Percentiles rank a stretch among this genome's conserved stretches.
phyloP scores from a whole-genome alignment of 2,329 filamentous ascomycete genomes.

The Emmonsiellopsis sp. region DNA sequence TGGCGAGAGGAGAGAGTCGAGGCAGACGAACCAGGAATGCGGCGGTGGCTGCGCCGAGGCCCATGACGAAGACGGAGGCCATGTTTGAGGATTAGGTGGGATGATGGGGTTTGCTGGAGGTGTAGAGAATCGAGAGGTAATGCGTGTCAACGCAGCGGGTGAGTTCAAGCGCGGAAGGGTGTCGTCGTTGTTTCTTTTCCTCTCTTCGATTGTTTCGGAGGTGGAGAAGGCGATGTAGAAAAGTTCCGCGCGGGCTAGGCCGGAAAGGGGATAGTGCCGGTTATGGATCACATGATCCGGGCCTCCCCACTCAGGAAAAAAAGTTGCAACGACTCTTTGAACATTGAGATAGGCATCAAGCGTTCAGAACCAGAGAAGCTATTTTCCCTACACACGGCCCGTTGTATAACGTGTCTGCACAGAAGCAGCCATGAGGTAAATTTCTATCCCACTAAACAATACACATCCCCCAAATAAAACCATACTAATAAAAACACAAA shows the following conservation, averaged over 20 bases:
- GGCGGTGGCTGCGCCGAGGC: constrained; percentile 42
- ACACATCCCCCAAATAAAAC: background rate
- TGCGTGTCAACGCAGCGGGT: background rate
- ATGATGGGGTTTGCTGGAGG: background rate
- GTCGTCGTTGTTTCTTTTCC: background rate
- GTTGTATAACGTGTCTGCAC: background rate
- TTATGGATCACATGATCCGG: background rate
- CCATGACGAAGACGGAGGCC: constrained; percentile 34
- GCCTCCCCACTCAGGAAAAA: background rate
- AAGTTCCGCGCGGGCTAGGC: background rate
- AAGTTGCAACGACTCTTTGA: background rate
- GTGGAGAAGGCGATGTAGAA: background rate
- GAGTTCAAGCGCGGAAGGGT: background rate
- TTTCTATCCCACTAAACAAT: no score
- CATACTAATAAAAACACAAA: constrained; percentile 1
- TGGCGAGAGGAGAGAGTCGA: background rate
- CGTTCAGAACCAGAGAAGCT: background rate
- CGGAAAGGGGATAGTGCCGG: background rate
- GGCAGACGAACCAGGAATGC: constrained; percentile 66
- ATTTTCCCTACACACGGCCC: background rate
- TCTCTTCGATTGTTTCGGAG: background rate
- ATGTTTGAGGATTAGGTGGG: constrained; percentile 18
- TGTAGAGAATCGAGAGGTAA: background rate
- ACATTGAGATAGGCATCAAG: background rate
- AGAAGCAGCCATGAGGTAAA: constrained; percentile 4